These are phyloP conservation scores for Penicillium dipodomyicola DNA, from an alignment of 495 filamentous ascomycete species.

Conservation along the genomic window DNA sequence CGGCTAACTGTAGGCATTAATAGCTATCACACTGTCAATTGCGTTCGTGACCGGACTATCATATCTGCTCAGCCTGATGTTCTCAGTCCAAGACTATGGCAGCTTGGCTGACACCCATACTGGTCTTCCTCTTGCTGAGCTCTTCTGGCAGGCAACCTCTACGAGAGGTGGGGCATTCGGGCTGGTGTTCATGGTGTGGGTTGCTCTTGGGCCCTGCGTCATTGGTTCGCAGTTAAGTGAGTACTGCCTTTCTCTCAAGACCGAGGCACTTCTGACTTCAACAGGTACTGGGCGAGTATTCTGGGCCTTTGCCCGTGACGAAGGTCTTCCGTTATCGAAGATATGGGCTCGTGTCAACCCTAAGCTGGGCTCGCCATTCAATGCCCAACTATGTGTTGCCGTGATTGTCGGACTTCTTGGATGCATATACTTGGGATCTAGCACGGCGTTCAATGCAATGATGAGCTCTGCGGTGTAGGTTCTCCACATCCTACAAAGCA, in stretches of 20 bases:
- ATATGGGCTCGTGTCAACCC: slow-evolving; percentile 32
- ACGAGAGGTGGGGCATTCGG: slow-evolving; percentile 54
- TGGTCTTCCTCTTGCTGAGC: slow-evolving; percentile 66
- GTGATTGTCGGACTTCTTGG: slow-evolving; percentile 61
- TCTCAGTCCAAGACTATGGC: slow-evolving; percentile 45
- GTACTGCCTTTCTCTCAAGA: background rate
- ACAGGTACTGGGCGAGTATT: slow-evolving; percentile 59
- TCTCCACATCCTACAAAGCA: background rate
- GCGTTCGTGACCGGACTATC: slow-evolving; percentile 45
- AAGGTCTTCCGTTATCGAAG: slow-evolving; percentile 39
- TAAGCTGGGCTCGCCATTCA: slow-evolving; percentile 42
- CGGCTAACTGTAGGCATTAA: background rate
- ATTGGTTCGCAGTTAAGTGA: slow-evolving; percentile 54
- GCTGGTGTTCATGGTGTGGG: slow-evolving; percentile 60
- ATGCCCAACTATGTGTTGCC: slow-evolving; percentile 60
- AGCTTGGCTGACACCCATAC: slow-evolving; percentile 37
- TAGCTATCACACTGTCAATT: slow-evolving; percentile 42
- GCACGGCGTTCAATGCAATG: slow-evolving; percentile 68
- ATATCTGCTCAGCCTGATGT: slow-evolving; percentile 47
- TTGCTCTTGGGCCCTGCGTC: slow-evolving; percentile 42
- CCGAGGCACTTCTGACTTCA: slow-evolving; percentile 20
- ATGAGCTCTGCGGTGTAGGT: slow-evolving; percentile 55
- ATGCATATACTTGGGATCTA: slow-evolving; percentile 65
- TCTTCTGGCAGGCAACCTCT: slow-evolving; percentile 72
- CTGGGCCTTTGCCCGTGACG: slow-evolving; percentile 75